Conservation (phyloP, 768 basidiomycete species). For the Suillus discolor region DNA sequence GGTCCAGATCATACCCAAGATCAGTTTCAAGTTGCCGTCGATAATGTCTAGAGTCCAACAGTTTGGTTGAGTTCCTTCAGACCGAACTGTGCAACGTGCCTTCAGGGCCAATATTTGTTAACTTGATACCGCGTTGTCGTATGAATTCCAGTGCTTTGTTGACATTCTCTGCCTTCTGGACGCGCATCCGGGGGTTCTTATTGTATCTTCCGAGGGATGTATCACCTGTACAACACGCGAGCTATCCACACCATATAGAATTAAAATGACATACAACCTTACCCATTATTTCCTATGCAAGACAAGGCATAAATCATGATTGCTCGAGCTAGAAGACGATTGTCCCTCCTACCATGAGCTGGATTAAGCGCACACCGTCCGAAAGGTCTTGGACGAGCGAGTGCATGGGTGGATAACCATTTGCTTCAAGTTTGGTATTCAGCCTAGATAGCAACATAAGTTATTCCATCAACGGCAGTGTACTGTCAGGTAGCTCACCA, state of each 20-base stretch:
- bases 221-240: conserved; percentile 55
- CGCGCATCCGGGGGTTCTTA: conserved; percentile 83
- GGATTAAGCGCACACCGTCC: conserved; percentile 94
- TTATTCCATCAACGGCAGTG: conserved; percentile 7
- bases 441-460: conserved; percentile 58
- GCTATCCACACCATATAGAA: conserved; percentile 1
- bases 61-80: conserved; percentile 10
- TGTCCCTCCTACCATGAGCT: conserved; percentile 72
- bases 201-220: conserved; percentile 95
- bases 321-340: conserved; percentile 5
- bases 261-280: conserved; percentile 20
- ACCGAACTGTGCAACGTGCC: conserved; percentile 43
- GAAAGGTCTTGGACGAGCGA: conserved; percentile 90
- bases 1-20: conserved; percentile 99
- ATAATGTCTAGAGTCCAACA: conserved; percentile 76
- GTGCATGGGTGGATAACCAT: conserved; percentile 84
- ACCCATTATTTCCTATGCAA: conserved; percentile 93
- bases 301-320: conserved; percentile 11
- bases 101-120: conserved; percentile 98
- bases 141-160: conserved; percentile 97
- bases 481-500: conserved; percentile 52
- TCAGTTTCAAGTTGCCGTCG: conserved; percentile 97
- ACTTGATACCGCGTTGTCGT: conserved; percentile 87
- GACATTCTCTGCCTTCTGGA: conserved; percentile 98
- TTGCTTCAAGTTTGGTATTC: conserved; percentile 89